Conservation (phyloP, 73 alveolate genomes). For the Durusdinium trenchii region DNA sequence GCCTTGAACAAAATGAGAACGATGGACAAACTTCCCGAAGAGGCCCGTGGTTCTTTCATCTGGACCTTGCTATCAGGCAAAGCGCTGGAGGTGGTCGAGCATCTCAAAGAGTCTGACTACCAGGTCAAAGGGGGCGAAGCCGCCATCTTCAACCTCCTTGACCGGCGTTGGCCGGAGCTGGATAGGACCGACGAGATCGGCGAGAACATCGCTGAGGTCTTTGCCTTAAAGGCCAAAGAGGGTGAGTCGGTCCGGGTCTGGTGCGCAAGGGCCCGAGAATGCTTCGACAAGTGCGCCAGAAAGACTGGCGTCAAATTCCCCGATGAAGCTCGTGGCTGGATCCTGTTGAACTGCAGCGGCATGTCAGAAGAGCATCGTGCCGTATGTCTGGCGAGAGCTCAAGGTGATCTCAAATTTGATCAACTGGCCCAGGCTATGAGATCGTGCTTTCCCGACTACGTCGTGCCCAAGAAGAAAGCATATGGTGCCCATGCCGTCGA, state of each 20-base stretch:
- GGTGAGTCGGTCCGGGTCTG: too few species aligned
- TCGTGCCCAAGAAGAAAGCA: neutral
- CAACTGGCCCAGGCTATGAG: neutral
- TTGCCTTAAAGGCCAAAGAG: too few species aligned
- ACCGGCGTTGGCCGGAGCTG: too few species aligned
- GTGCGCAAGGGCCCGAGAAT: too few species aligned
- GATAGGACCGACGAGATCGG: too few species aligned
- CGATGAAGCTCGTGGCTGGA: neutral
- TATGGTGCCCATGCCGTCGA: neutral
- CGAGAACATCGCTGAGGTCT: too few species aligned
- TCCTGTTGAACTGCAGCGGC: conserved; percentile 8
- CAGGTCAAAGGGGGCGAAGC: neutral
- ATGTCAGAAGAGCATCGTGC: conserved; percentile 10
- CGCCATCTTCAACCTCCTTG: too few species aligned
- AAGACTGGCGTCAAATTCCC: too few species aligned
- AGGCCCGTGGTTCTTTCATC: neutral
- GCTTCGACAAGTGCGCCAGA: too few species aligned
- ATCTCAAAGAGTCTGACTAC: too few species aligned
- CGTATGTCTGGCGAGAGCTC: conserved; percentile 5
- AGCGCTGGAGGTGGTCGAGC: too few species aligned
- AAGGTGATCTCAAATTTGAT: conserved; percentile 2
- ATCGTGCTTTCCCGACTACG: conserved; percentile 27
- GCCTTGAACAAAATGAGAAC: neutral
- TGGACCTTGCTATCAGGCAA: neutral
- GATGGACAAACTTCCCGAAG: neutral